Evolutionary conservation across 192 early-diverging fungal species (phyloP).

Genomic region (Coemansia sp.): DNA sequence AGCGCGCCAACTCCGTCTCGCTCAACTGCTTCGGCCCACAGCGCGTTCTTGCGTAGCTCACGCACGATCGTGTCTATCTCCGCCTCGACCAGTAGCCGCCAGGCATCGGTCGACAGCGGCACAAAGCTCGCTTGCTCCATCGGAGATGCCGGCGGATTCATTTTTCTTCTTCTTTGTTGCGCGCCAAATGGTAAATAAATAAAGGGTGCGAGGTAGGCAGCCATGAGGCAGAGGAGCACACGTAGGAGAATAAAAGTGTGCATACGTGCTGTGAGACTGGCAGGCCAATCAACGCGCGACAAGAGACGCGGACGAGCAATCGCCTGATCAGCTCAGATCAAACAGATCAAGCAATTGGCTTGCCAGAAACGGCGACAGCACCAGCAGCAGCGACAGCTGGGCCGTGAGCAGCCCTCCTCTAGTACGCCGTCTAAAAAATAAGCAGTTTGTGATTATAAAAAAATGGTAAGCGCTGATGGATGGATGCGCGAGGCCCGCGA

Average conservation of each 20-base stretch:
- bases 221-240: not conserved
- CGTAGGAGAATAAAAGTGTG: not conserved
- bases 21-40: slow-evolving; percentile 51
- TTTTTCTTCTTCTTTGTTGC: no score
- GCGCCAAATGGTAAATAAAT: no score
- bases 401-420: not conserved
- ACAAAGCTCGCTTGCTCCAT: slow-evolving; percentile 5
- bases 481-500: slow-evolving; percentile 5
- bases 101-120: slow-evolving; percentile 37
- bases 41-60: slow-evolving; percentile 54
- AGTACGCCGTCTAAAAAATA: slow-evolving; percentile 2
- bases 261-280: not conserved
- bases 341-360: no score
- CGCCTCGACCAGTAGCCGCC: slow-evolving; percentile 51
- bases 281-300: slow-evolving; percentile 1
- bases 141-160: not conserved
- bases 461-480: no score
- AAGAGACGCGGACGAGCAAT: not conserved
- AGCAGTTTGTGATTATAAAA: no score
- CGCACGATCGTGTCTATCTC: slow-evolving; percentile 56
- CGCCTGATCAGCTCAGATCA: not conserved
- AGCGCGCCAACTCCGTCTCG: slow-evolving; percentile 49
- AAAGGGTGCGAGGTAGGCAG: not conserved
- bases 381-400: not conserved
- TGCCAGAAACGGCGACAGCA: no score